Percentiles rank a stretch among this genome's conserved stretches.
These are phyloP conservation scores for Penicillium corylophilum DNA, from an alignment of 2,329 filamentous ascomycete species.

Conservation along the genomic window DNA sequence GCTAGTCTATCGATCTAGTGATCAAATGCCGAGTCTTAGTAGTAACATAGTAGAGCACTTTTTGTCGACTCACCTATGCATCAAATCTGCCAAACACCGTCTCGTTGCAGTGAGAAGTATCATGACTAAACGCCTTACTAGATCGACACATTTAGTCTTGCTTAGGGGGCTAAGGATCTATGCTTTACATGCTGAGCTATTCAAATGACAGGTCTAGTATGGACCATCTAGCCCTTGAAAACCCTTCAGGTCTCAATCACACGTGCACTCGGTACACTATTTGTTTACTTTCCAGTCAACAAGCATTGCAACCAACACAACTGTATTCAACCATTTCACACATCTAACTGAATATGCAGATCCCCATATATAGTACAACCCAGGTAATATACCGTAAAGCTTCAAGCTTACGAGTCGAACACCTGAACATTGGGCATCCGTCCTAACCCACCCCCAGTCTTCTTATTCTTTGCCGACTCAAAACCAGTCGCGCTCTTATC, in stretches of 20 bases:
- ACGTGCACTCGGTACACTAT: too few relatives aligned
- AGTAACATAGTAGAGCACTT: too few relatives aligned
- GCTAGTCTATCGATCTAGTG: neutral
- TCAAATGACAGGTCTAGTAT: too few relatives aligned
- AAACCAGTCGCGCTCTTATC: conserved; percentile 58
- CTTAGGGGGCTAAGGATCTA: too few relatives aligned
- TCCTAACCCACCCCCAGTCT: conserved; percentile 41
- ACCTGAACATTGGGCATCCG: conserved; percentile 50
- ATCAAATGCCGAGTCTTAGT: neutral
- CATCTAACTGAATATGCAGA: neutral
- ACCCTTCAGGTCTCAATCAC: too few relatives aligned
- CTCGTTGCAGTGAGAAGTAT: too few relatives aligned
- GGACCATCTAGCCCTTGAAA: too few relatives aligned
- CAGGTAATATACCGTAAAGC: neutral
- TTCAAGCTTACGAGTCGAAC: conserved; percentile 30
- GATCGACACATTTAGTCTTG: too few relatives aligned
- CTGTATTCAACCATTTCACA: neutral
- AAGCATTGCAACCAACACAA: neutral
- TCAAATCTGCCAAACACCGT: too few relatives aligned
- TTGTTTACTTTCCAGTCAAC: neutral
- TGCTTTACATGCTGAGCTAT: too few relatives aligned
- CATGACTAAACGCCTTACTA: too few relatives aligned
- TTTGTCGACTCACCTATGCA: too few relatives aligned
- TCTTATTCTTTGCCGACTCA: conserved; percentile 40
- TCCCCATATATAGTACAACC: neutral